Percentiles rank a stretch among this genome's conserved stretches.
phyloP scores from a whole-genome alignment of 225 moss, liverwort and hornwort genomes.

The Sphagnum contortum region DNA sequence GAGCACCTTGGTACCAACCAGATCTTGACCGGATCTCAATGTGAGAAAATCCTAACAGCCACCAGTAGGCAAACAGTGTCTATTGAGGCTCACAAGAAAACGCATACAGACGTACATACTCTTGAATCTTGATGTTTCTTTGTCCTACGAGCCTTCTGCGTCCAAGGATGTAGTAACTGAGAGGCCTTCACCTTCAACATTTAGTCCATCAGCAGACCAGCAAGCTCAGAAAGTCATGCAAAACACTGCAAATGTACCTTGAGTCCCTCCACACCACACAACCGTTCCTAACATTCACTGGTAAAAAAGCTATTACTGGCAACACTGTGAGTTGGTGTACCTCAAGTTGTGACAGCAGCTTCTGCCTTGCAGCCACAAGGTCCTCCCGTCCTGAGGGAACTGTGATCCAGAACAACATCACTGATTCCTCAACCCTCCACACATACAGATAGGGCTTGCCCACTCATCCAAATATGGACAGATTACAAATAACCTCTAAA shows the following conservation, averaged over 20 bases:
- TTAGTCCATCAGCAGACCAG: slow-evolving; percentile 1
- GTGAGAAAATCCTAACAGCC: background rate
- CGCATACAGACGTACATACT: slow-evolving; percentile 1
- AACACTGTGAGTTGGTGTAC: slow-evolving; percentile 9
- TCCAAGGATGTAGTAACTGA: background rate
- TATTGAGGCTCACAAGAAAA: background rate
- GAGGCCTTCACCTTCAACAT: background rate
- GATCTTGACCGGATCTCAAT: background rate
- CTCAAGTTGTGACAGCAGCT: slow-evolving; percentile 41
- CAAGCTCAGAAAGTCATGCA: background rate
- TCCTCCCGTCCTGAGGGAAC: slow-evolving; percentile 45
- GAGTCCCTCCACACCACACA: background rate
- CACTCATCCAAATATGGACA: no score
- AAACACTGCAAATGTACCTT: background rate
- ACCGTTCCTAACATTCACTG: slow-evolving; percentile 5
- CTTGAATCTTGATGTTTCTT: slow-evolving; percentile 1
- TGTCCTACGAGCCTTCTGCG: slow-evolving; percentile 2
- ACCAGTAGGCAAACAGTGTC: no score
- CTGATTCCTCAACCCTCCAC: no score
- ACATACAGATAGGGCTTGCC: no score
- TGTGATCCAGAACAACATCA: slow-evolving; percentile 21
- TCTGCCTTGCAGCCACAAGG: slow-evolving; percentile 57
- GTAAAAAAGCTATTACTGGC: slow-evolving; percentile 37
- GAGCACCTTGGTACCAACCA: no score
- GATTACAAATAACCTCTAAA: no score